Base-by-base conservation (phyloP, 495 filamentous ascomycete species). In the Rostrohypoxylon terebratum region DNA sequence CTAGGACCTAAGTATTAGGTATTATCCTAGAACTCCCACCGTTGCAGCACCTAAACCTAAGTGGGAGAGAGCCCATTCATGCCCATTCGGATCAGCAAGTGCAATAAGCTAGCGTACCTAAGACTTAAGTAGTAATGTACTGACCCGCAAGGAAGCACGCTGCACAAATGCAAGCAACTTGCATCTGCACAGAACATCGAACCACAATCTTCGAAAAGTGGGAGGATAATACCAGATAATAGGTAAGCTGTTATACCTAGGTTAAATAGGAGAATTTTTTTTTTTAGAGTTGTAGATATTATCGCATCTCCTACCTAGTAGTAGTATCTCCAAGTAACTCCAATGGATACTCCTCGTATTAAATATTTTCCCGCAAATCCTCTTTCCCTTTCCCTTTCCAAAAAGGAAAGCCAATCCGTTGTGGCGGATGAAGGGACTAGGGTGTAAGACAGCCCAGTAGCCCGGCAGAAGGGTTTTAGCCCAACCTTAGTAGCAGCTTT, bases 121-220 rank as follows among this genome's bases (percentile, higher is more conserved):
- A n/a, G n/a, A n/a, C n/a, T n/a, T n/a, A n/a, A n/a, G n/a, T n/a
- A n/a, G n/a, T n/a, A n/a, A n/a, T 40, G 25, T 55, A 68, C 31
- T 55, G 45, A 47, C 55, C 47, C 65, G 61, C 55, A 53, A 69
- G 38, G 10, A 61, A 68, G 57, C 25, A 50, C 16, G 16, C 34
- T 13, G 11, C 13, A 42, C 38, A 42, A 51, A 73, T 66, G 71
- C 57, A 69, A 66, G 58, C 55, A 62, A 73, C 48, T 59, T 48
- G 63, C 71, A 69, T 69, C 47, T 45, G 48, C 66, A 66, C 51
- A 66, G 54, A 69, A 73, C 64, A 73, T 54, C 66, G 66, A 51
- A 63, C 62, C 71, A 55, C 36, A 62, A 59, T 50, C 68, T 28
- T 61, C 6, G 14, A 66, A 60, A 28, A 48, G 36, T 50, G 62